Conservation (phyloP, 2,329 filamentous ascomycete species). For the Neofusicoccum parvum region DNA sequence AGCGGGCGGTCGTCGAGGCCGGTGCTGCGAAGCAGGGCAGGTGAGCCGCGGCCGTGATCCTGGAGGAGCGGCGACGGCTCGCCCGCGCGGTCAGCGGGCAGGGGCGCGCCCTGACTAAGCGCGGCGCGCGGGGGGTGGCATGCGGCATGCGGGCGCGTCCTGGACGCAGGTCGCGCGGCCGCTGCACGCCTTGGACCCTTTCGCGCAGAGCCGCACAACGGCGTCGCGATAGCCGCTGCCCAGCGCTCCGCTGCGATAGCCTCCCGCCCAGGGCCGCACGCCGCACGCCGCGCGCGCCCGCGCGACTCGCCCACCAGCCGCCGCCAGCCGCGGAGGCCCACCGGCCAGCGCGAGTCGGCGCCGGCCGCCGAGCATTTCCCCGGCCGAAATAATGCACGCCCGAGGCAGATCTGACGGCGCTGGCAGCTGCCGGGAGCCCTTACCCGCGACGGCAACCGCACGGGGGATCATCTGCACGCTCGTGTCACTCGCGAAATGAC, state of each 20-base stretch:
- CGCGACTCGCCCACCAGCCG: background rate
- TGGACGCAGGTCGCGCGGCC: background rate
- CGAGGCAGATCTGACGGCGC: constrained; percentile 1
- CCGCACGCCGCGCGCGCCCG: background rate
- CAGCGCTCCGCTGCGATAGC: background rate
- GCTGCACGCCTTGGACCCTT: constrained; percentile 21
- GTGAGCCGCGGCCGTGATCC: constrained; percentile 16
- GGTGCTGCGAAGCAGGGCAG: background rate
- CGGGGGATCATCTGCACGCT: constrained; percentile 18
- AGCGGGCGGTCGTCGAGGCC: constrained; percentile 1
- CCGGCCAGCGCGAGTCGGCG: background rate
- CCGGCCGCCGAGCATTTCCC: constrained; percentile 4
- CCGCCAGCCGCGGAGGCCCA: background rate
- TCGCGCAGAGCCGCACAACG: constrained; percentile 12
- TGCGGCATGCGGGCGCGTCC: background rate
- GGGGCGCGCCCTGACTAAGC: background rate
- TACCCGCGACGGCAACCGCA: constrained; percentile 10
- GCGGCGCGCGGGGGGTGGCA: background rate
- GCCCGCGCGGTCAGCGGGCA: background rate
- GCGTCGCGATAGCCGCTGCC: background rate
- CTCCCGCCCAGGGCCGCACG: background rate
- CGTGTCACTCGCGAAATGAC: constrained; percentile 16
- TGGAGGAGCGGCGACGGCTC: background rate
- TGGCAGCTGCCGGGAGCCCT: constrained; percentile 15
- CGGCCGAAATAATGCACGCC: constrained; percentile 11